These are phyloP conservation scores for Orbilia oligospora DNA, from an alignment of 2,329 filamentous ascomycete genomes.

Conservation along the genomic window DNA sequence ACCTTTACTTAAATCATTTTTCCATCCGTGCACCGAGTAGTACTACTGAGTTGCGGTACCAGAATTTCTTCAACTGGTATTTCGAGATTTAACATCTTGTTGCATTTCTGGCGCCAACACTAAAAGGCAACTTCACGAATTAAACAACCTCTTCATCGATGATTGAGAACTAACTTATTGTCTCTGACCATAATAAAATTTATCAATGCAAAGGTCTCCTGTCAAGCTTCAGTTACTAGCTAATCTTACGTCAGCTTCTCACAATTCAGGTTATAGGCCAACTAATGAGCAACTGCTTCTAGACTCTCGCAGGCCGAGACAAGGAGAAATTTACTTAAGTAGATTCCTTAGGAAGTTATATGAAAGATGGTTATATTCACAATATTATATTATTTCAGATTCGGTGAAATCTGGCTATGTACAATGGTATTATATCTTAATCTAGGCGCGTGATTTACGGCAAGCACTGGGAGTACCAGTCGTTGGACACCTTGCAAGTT, in stretches of 20 bases:
- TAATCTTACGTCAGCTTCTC: background rate
- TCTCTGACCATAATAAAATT: too few species aligned
- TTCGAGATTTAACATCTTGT: background rate
- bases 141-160: too few species aligned
- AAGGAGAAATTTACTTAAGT: too few species aligned
- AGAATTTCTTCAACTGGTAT: background rate
- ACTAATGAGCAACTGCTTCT: too few species aligned
- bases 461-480: constrained; percentile 51
- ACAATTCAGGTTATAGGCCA: background rate
- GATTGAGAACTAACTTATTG: too few species aligned
- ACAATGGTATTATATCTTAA: constrained; percentile 32
- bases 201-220: too few species aligned
- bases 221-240: too few species aligned
- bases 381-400: constrained; percentile 29
- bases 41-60: background rate
- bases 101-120: background rate
- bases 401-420: constrained; percentile 33
- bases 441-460: background rate
- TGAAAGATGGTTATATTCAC: constrained; percentile 7
- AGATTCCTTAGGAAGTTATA: background rate
- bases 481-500: constrained; percentile 29
- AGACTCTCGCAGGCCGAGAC: too few species aligned
- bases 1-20: constrained; percentile 17
- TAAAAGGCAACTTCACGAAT: too few species aligned
- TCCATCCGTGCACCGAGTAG: background rate